phyloP scores from a whole-genome alignment of 352 stramenopile species.

The Globisporangium spinosum region DNA sequence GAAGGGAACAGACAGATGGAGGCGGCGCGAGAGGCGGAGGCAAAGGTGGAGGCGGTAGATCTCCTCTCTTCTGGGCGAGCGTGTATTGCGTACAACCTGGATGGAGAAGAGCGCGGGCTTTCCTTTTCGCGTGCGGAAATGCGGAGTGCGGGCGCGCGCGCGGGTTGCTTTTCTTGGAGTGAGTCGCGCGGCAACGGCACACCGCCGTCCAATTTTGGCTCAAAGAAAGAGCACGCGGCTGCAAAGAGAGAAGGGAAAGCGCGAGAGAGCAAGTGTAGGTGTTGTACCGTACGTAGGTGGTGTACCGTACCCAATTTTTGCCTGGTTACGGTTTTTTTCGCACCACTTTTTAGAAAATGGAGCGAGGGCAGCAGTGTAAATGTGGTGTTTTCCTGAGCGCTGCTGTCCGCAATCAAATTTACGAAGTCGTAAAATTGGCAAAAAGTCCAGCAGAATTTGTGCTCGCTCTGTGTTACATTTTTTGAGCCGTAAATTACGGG shows the following conservation, averaged over 20 bases:
- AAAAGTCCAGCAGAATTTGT: neutral
- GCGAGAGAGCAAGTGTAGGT: neutral
- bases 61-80: neutral
- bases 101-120: neutral
- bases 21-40: neutral
- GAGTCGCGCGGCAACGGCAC: neutral
- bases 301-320: too few species aligned
- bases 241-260: neutral
- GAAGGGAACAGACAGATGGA: neutral
- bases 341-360: too few species aligned
- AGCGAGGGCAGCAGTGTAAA: too few species aligned
- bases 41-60: neutral
- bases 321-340: too few species aligned
- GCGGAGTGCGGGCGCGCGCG: neutral
- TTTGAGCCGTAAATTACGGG: neutral
- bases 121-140: neutral
- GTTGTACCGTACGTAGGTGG: neutral
- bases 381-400: too few species aligned
- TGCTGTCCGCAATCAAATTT: too few species aligned
- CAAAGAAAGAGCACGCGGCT: neutral
- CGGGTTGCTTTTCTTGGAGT: constrained; percentile 1
- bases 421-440: too few species aligned
- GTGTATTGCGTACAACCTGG: neutral
- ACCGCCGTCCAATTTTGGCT: neutral
- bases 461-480: neutral